Conservation (phyloP, 164 flowering plant genomes). For the Stephania japonica region DNA sequence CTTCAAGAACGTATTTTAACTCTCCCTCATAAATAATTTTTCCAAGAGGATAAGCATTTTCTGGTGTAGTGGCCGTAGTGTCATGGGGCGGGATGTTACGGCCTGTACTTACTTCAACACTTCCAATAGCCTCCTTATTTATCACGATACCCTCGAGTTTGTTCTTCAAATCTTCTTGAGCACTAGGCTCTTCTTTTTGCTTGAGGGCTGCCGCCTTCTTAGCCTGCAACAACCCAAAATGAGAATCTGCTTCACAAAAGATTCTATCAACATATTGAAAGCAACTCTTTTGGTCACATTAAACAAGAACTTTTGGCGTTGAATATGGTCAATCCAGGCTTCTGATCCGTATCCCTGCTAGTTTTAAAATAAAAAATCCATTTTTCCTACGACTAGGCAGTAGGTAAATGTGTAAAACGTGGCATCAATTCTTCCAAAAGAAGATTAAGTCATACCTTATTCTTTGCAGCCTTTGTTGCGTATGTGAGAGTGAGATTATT, state of each 20-base stretch:
- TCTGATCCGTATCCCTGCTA: not conserved
- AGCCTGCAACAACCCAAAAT: conserved; percentile 34
- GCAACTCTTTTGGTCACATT: not conserved
- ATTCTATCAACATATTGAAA: not conserved
- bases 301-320: not conserved
- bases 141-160: conserved; percentile 26
- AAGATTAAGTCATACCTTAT: conserved; percentile 27
- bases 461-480: conserved; percentile 48
- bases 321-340: not conserved
- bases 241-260: not conserved
- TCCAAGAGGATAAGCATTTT: conserved; percentile 70
- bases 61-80: conserved; percentile 50
- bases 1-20: conserved; percentile 54
- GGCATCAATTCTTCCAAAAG: not conserved
- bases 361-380: not conserved
- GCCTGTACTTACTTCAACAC: conserved; percentile 15
- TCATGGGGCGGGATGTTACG: conserved; percentile 71
- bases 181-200: conserved; percentile 30
- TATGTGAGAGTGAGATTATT: conserved; percentile 25
- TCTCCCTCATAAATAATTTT: conserved; percentile 67
- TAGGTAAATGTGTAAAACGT: not conserved
- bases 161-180: conserved; percentile 25
- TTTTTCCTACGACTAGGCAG: not conserved
- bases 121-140: conserved; percentile 47
- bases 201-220: conserved; percentile 26